Evolutionary conservation across 31 red algal species (phyloP), one percentile per base, ranked within the genome.

Genomic region (Bonnemaisonia californica): DNA sequence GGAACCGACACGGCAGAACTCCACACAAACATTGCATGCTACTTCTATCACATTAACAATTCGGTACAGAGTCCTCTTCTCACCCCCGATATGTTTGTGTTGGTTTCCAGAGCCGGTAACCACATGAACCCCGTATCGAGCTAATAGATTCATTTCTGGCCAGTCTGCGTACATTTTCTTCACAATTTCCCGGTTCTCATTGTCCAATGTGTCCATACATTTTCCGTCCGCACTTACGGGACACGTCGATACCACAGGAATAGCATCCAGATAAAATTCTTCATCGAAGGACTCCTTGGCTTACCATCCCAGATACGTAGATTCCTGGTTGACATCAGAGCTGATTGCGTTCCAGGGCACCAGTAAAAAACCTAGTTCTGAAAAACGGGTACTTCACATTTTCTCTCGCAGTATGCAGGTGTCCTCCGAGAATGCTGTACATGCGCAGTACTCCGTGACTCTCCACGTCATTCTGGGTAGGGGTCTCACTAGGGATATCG

Each of bases 301-400:
- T 11, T 12, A 9, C 11, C 11, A 64, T 27, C 29, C 16, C 60
- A 64, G 9, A 9, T 12, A 28, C 12, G 29, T 16, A 9, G 11
- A 24, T 9, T 64, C 24, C 60, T 64, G 60, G 11, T 16, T 26
- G 29, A 9, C 9, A 24, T 64, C 60, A 9, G 9, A 11, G 12
- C 16, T 26, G 19, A 28, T 23, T 13, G 11, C 60, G 26, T 26
- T 28, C 12, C 60, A 64, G 11, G 9, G 11, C 60, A 64, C 60
- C 9, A 64, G 29, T 28, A 64, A 27, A 64, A 24, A 64, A 24
- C 12, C 60, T 23, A 64, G 60, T 24, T 64, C 60, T 64, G 60
- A 64, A 64, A 28, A 64, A 64, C 24, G 26, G 11, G 9, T 13
- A 26, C 29, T 26, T 12, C 26, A 64, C 24, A 24, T 28, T 23